A percentile compares a stretch with the other conserved stretches of the same genome.
Evolutionary conservation across 2,329 filamentous ascomycete genomes (phyloP).

Genomic region (Aschersonia sp.): DNA sequence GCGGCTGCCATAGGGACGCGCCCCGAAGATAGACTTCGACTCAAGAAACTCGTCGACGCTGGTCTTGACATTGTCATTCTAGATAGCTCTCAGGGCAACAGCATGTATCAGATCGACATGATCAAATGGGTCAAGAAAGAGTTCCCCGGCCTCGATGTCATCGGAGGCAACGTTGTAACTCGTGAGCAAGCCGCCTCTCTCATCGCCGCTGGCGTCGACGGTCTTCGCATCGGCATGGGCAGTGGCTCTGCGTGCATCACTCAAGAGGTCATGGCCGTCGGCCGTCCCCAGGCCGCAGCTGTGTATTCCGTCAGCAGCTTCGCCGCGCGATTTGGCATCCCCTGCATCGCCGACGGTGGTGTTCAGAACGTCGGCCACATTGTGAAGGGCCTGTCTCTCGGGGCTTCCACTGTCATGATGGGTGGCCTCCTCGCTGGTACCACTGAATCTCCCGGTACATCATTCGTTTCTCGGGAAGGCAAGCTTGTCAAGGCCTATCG

Average conservation of each 20-base stretch:
- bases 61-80: conserved; percentile 91
- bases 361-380: conserved; percentile 98
- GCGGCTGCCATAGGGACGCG: conserved; percentile 92
- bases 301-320: conserved; percentile 85
- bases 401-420: conserved; percentile 98
- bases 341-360: conserved; percentile 94
- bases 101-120: conserved; percentile 98
- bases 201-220: conserved; percentile 89
- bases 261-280: conserved; percentile 98
- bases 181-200: conserved; percentile 86
- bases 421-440: conserved; percentile 93
- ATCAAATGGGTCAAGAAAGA: conserved; percentile 87
- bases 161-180: conserved; percentile 96
- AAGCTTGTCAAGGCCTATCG: conserved; percentile 99
- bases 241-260: conserved; percentile 97
- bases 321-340: conserved; percentile 84
- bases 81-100: conserved; percentile 95
- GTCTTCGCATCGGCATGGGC: conserved; percentile 96
- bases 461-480: conserved; percentile 89
- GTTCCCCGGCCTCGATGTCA: conserved; percentile 79
- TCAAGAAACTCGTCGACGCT: conserved; percentile 81
- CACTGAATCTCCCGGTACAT: conserved; percentile 92
- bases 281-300: conserved; percentile 85
- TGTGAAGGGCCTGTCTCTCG: conserved; percentile 91
- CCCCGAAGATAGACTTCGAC: conserved; percentile 77